Percentiles rank a stretch among this genome's conserved stretches.
Conservation (phyloP, 2,329 filamentous ascomycete genomes). For the Neospermospora avenae region DNA sequence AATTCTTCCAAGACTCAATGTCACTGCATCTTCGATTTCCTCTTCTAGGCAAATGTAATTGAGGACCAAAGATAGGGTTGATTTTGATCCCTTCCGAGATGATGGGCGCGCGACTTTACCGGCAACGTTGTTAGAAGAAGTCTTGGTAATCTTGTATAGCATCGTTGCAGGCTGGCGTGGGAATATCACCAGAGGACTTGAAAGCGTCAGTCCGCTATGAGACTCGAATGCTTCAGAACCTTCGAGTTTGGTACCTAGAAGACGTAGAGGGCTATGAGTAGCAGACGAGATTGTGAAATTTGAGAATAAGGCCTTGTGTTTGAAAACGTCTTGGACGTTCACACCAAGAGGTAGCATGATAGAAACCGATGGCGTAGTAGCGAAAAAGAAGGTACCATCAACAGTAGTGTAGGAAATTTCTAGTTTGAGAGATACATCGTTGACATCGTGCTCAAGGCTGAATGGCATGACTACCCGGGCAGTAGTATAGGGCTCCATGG, state of each 20-base stretch:
- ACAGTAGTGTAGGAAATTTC: constrained; percentile 72
- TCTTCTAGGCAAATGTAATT: constrained; percentile 75
- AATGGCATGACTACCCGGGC: constrained; percentile 72
- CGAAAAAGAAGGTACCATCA: constrained; percentile 61
- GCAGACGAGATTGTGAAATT: constrained; percentile 88
- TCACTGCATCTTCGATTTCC: constrained; percentile 57
- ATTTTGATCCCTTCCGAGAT: constrained; percentile 35
- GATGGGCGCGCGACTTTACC: constrained; percentile 32
- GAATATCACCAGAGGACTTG: constrained; percentile 62
- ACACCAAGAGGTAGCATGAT: constrained; percentile 83
- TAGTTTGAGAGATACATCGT: constrained; percentile 68
- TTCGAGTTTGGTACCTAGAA: constrained; percentile 68
- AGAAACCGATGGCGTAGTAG: constrained; percentile 59
- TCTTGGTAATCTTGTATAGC: constrained; percentile 70
- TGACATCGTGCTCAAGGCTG: constrained; percentile 73
- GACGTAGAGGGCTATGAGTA: constrained; percentile 67
- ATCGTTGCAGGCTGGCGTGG: constrained; percentile 77
- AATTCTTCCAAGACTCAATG: constrained; percentile 41
- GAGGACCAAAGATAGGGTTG: constrained; percentile 62
- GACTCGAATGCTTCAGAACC: constrained; percentile 68
- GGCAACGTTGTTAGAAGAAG: constrained; percentile 38
- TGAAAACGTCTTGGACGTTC: constrained; percentile 96
- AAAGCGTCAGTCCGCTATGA: constrained; percentile 51
- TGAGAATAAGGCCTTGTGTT: constrained; percentile 76
- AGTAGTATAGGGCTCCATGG: constrained; percentile 43